Base-by-base conservation (phyloP, 2,329 filamentous ascomycete genomes). In the Verticillium nubilum region DNA sequence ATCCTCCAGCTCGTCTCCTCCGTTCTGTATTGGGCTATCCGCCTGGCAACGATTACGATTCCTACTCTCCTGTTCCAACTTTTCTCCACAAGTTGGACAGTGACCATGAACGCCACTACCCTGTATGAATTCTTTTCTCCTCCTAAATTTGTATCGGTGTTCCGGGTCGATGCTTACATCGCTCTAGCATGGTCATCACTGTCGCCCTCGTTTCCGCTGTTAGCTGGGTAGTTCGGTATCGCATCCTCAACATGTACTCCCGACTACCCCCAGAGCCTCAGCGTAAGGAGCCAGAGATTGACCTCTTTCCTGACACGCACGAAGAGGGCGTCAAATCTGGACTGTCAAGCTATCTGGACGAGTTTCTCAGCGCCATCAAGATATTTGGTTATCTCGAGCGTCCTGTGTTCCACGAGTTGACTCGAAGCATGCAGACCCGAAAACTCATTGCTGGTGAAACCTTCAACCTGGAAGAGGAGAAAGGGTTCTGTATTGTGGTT, bases 81-180 rank as follows among this genome's bases (percentile, higher is more conserved):
- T 63, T 91, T 97, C 70, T 97, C 92, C 5, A 94, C 92, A 64
- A 97, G 91, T 73, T 80, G 96, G 79, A 99, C 95, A 0, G 91
- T 99, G 70, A 99, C 95, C 12, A 96, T 99, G 93, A 98, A 98
- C 72, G 94, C 95, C 67, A 98, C 94, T 23, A 99, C 95, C 19
- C 76, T 99, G 87, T 96, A 86, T 71, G 87, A n/a, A n/a, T n/a
- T n/a, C n/a, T n/a, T n/a, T 55, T 54, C 7, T 31, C 29, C 9
- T 17, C 3, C 42, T 42, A 6, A 15, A 25, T 19, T 17, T 37
- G 10, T 4, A 13, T 4, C 9, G 17, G 13, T 13, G n/a, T 13
- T 3, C 25, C 7, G 1, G 19, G 13, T 7, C n/a, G 13, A 19
- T 23, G 19, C 42, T 50, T 10, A 50, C 42, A 12, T 12, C 10